Evolutionary conservation across 2,329 filamentous ascomycete genomes (phyloP).

Genomic region (Hymenoscyphus occultus): DNA sequence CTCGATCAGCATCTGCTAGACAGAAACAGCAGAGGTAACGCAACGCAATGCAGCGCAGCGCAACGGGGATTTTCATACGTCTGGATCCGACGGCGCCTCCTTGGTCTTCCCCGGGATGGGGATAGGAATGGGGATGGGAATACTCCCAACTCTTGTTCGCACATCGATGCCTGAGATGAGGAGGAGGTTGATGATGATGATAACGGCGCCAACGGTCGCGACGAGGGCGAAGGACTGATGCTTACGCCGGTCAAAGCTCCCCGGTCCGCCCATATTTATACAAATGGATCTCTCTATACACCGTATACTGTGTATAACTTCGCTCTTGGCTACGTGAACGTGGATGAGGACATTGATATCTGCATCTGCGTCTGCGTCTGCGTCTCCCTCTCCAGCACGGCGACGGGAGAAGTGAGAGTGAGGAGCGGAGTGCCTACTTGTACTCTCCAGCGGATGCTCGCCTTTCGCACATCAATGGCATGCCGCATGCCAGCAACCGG

Average conservation of each 20-base stretch:
- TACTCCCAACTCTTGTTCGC: constrained; percentile 28
- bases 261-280: not conserved
- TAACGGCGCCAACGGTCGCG: constrained; percentile 21
- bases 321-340: too few species aligned
- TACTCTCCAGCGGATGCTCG: too few species aligned
- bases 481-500: too few species aligned
- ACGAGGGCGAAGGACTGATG: constrained; percentile 30
- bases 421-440: too few species aligned
- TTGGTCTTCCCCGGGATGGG: constrained; percentile 17
- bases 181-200: constrained; percentile 32
- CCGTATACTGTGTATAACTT: too few species aligned
- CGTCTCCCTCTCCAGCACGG: too few species aligned
- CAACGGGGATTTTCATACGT: constrained; percentile 19
- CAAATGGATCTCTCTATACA: too few species aligned
- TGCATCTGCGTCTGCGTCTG: too few species aligned
- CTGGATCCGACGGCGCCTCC: constrained; percentile 18
- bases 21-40: not conserved
- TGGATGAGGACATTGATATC: too few species aligned
- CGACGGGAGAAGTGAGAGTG: too few species aligned
- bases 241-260: constrained; percentile 25
- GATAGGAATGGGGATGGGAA: constrained; percentile 21
- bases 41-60: not conserved
- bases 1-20: constrained; percentile 8
- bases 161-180: constrained; percentile 30
- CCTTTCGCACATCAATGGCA: too few species aligned